Percentiles rank a stretch among this genome's conserved stretches.
These are phyloP conservation scores for Fusarium dlaminii DNA, from an alignment of 2,329 filamentous ascomycete species.

Conservation along the genomic window DNA sequence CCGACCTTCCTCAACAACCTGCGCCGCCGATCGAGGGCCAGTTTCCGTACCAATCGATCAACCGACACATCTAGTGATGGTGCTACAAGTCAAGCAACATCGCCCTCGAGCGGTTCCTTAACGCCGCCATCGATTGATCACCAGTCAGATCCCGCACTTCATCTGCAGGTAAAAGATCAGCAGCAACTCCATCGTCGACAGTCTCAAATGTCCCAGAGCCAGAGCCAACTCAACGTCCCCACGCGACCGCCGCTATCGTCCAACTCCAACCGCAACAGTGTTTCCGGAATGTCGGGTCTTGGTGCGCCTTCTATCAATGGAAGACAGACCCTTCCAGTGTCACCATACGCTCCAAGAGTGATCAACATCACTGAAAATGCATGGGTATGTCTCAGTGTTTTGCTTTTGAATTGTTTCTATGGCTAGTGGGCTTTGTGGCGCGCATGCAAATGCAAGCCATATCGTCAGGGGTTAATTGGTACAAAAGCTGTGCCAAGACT, in stretches of 20 bases:
- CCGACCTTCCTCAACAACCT: constrained; percentile 76
- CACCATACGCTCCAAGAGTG: constrained; percentile 82
- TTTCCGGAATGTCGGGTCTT: constrained; percentile 70
- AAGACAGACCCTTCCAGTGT: constrained; percentile 69
- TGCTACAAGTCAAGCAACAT: constrained; percentile 64
- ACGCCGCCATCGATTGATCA: constrained; percentile 79
- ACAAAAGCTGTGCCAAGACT: constrained; percentile 14
- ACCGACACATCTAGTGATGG: constrained; percentile 71
- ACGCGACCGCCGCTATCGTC: constrained; percentile 52
- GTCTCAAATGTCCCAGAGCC: constrained; percentile 30
- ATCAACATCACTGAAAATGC: constrained; percentile 82
- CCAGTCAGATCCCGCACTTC: constrained; percentile 70
- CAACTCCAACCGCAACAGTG: constrained; percentile 68
- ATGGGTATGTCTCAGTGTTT: constrained; percentile 71
- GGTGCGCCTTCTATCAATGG: constrained; percentile 65
- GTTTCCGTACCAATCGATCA: constrained; percentile 73
- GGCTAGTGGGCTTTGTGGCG: constrained; percentile 16
- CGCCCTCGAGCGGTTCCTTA: constrained; percentile 73
- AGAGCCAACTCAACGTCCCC: constrained; percentile 38
- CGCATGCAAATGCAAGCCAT: constrained; percentile 23
- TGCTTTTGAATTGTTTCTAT: constrained; percentile 16
- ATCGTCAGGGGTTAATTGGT: constrained; percentile 16
- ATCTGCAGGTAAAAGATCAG: constrained; percentile 67
- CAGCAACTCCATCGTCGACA: constrained; percentile 31
- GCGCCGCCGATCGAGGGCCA: constrained; percentile 79